Base-by-base conservation (phyloP, 306 rosid species). In the Quercus alba region DNA sequence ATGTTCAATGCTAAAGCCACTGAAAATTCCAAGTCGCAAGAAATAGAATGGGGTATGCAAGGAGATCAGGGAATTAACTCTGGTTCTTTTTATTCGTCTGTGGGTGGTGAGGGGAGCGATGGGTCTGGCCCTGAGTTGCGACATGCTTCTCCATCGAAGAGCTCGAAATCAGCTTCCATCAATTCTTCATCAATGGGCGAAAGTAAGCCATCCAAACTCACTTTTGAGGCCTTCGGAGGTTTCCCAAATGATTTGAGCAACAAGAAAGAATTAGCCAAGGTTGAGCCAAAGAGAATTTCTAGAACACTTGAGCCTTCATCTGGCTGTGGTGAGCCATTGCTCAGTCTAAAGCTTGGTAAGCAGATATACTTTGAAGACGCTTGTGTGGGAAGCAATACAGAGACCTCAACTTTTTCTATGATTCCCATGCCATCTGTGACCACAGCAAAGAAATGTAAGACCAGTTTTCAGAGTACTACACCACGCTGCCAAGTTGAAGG, bases 401-500 rank as follows among this genome's bases (percentile, higher is more conserved):
- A 86, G 86, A 76, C 88, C 78, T 57, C 82, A 64, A 64, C 86
- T 74, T 78, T 78, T 33, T 80, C 91, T 64, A 75, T 67, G 31
- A 78, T 87, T 81, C 82, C 88, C 19, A 6, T 72, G 72, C 74
- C 90, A 20, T 73, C 83, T 73, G 20, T 52, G 58, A 81, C 71
- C 49, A 55, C 80, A 14, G 81, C 80, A 38, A 94, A 90, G 87
- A 92, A 88, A 82, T 74, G 68, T 26, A 92, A 83, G 78, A 67
- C 91, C 56, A 54, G 74, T 56, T 58, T 49, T 88, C 90, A 77
- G 79, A 85, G 85, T 66, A 17, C 84, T 33, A 58, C 77, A 33
- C 75, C 91, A 9, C 80, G 68, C 83, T 94, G 99, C 89, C 99
- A 94, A 82, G 99, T 94, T 26, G 97, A 91, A 85, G 97, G 94